Base-by-base conservation (phyloP, 1,284 basidiomycete genomes). In the Leucoagaricus sp. region DNA sequence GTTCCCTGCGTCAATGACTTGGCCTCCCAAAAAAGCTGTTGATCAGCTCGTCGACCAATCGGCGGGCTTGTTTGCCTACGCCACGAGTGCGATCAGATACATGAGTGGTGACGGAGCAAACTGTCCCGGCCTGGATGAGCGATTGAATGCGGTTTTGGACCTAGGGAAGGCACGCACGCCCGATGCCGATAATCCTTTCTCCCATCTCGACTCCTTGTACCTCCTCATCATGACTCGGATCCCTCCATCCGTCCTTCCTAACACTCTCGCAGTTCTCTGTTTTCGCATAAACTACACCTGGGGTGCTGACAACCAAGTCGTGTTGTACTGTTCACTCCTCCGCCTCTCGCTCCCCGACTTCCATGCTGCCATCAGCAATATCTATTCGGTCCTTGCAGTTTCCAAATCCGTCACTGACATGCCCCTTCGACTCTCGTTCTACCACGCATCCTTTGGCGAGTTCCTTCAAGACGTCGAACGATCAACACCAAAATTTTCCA, bases 61-160 rank as follows among this genome's bases (percentile, higher is more conserved):
- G 13, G 36, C 48, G 3, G 53, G 53, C 3, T 38, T 55, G 15
- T 55, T 51, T 29, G 29, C 52, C 33, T 59, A 59, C n/a, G 53
- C 53, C n/a, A 23, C 49, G 15, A 59, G 40, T n/a, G 49, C 28
- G 3, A 51, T 31, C 36, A 13, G 49, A 12, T 51, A 29, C 49
- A 33, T 51, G 5, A 25, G 9, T 13, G n/a, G n/a, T n/a, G 13
- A 21, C 19, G 28, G 49, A 23, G 21, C 10, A 2, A 40, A 13
- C 10, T 21, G 21, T 8, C 15, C 36, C 4, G 47, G 47, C 7
- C 47, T 31, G 8, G 47, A 36, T 15, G 47, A 25, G 10, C n/a
- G 33, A 12, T 21, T 51, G 5, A 13, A 26, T 17, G 4, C 9
- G 13, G 26, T 44, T 8, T 9, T 51, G 25, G 28, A n/a, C 17